These are phyloP conservation scores for Didymella keratinophila DNA, from an alignment of 2,329 filamentous ascomycete species.

Conservation along the genomic window DNA sequence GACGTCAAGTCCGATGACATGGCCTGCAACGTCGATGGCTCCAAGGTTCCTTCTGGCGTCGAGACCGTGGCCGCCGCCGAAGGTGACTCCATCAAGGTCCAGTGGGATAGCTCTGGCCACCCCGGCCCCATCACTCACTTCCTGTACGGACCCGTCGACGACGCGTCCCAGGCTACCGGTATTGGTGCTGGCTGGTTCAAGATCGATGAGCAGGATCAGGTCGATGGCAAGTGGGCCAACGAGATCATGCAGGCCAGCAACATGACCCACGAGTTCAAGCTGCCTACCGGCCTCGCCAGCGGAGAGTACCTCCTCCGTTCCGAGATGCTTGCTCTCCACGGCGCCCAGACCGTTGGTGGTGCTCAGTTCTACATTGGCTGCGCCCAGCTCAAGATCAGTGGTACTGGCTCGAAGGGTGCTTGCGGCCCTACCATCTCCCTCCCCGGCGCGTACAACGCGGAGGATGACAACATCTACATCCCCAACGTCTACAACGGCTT, in stretches of 20 bases:
- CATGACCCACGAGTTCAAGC: slow-evolving; percentile 47
- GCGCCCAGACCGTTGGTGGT: slow-evolving; percentile 45
- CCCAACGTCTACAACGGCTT: slow-evolving; percentile 49
- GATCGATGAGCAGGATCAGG: slow-evolving; percentile 44
- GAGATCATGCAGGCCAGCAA: slow-evolving; percentile 50
- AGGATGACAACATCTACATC: slow-evolving; percentile 48
- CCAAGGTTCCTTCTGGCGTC: slow-evolving; percentile 39
- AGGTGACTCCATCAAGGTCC: slow-evolving; percentile 45
- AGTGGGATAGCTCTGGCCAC: slow-evolving; percentile 45
- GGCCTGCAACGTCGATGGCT: slow-evolving; percentile 45
- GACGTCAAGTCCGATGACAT: slow-evolving; percentile 46
- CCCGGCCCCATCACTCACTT: slow-evolving; percentile 48
- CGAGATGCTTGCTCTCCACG: slow-evolving; percentile 58
- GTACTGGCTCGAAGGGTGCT: slow-evolving; percentile 45
- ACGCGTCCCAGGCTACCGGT: slow-evolving; percentile 51
- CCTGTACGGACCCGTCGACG: slow-evolving; percentile 61
- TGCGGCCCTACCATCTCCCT: slow-evolving; percentile 53
- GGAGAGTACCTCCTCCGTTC: slow-evolving; percentile 54
- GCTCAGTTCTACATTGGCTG: slow-evolving; percentile 57
- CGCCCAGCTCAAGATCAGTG: slow-evolving; percentile 56
- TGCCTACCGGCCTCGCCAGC: slow-evolving; percentile 52
- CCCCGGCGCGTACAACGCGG: slow-evolving; percentile 50
- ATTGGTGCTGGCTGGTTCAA: slow-evolving; percentile 49
- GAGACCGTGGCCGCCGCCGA: slow-evolving; percentile 39
- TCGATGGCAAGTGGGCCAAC: slow-evolving; percentile 44